phyloP scores from a whole-genome alignment of 2,329 filamentous ascomycete species.

The Pseudonectria foliicola region DNA sequence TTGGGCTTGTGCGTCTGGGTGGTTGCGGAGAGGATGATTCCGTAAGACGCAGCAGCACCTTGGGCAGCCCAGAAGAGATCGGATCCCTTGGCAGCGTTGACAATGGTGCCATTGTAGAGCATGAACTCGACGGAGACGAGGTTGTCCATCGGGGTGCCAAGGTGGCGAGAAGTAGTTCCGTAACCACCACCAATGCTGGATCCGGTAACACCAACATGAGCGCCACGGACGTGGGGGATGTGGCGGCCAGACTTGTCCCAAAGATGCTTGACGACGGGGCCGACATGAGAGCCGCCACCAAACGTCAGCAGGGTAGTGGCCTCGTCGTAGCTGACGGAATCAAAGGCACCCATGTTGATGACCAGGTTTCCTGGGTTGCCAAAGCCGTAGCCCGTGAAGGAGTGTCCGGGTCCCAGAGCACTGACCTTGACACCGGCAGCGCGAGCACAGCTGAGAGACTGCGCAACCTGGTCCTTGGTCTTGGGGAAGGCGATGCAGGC shows the following conservation, averaged over 20 bases:
- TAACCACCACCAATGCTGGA: conserved; percentile 19
- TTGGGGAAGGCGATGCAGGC: conserved; percentile 15
- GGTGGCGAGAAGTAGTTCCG: conserved; percentile 12
- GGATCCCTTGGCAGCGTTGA: conserved; percentile 12
- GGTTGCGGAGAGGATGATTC: conserved; percentile 17
- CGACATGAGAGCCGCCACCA: conserved; percentile 17
- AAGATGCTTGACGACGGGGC: conserved; percentile 15
- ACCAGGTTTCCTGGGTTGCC: conserved; percentile 15
- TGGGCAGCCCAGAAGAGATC: conserved; percentile 19
- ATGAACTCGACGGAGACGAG: conserved; percentile 16
- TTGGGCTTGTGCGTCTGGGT: conserved; percentile 17
- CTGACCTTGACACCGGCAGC: conserved; percentile 14
- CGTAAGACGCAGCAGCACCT: conserved; percentile 16
- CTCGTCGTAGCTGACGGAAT: conserved; percentile 15
- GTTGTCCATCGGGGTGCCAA: conserved; percentile 16
- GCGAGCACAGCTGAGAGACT: conserved; percentile 16
- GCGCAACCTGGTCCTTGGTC: conserved; percentile 13
- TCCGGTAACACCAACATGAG: conserved; percentile 16
- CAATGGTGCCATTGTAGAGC: conserved; percentile 19
- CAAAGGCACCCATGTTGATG: conserved; percentile 18
- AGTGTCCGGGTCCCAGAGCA: conserved; percentile 17
- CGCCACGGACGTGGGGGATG: conserved; percentile 17
- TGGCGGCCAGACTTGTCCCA: conserved; percentile 19
- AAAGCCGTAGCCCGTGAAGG: conserved; percentile 16
- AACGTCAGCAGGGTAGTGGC: conserved; percentile 12